A percentile compares a stretch with the other conserved stretches of the same genome.
Conservation (phyloP, 805 yeast genomes). For the Starmerella bombicola region DNA sequence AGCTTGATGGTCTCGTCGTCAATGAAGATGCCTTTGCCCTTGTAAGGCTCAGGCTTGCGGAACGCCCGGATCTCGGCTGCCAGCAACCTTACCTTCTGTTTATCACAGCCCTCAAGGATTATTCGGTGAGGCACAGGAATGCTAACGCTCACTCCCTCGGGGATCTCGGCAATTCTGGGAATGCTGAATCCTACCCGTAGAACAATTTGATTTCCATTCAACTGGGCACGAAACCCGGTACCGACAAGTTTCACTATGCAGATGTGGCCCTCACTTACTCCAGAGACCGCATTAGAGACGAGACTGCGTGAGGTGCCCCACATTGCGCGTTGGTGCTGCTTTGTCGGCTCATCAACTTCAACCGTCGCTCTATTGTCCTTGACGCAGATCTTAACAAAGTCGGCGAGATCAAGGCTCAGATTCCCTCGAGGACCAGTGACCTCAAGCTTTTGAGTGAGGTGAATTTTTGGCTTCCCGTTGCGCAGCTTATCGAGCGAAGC, state of each 20-base stretch:
- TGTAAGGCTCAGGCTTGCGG: constrained; percentile 96
- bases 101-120: constrained; percentile 73
- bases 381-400: constrained; percentile 41
- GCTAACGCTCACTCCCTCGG: constrained; percentile 58
- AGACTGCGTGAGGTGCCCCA: constrained; percentile 91
- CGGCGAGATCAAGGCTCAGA: constrained; percentile 53
- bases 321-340: constrained; percentile 65
- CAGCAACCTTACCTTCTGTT: constrained; percentile 73
- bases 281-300: constrained; percentile 63
- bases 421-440: constrained; percentile 71
- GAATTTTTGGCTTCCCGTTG: constrained; percentile 52
- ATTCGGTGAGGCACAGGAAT: constrained; percentile 80
- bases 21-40: constrained; percentile 93
- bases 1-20: constrained; percentile 82
- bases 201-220: constrained; percentile 54
- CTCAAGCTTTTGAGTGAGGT: constrained; percentile 45
- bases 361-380: constrained; percentile 36
- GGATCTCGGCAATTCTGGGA: constrained; percentile 63
- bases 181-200: constrained; percentile 83
- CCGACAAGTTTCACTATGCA: constrained; percentile 83
- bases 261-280: constrained; percentile 88
- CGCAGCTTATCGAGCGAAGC: constrained; percentile 47
- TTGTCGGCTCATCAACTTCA: constrained; percentile 41
- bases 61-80: constrained; percentile 78
- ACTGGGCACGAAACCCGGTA: constrained; percentile 85